These are phyloP conservation scores for Neonectria magnoliae DNA, from an alignment of 2,329 filamentous ascomycete species.

Conservation along the genomic window DNA sequence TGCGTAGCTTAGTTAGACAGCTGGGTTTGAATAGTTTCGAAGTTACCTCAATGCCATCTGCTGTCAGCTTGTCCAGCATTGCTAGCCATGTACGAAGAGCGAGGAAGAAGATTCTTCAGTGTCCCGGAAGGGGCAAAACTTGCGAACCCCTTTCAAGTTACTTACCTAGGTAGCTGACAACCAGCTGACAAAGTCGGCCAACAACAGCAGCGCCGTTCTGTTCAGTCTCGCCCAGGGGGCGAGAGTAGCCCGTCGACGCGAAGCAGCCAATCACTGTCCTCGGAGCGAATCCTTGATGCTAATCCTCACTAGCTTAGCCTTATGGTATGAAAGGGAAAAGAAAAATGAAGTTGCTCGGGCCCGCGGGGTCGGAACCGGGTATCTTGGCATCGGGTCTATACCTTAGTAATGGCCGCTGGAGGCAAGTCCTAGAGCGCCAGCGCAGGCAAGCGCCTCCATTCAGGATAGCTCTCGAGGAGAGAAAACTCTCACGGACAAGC, in stretches of 20 bases:
- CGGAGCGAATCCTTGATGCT: neutral
- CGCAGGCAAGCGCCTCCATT: slow-evolving; percentile 9
- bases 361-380: slow-evolving; percentile 16
- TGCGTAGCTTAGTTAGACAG: slow-evolving; percentile 10
- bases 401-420: slow-evolving; percentile 15
- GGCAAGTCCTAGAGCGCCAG: neutral
- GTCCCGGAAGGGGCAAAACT: neutral
- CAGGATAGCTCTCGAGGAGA: slow-evolving; percentile 5
- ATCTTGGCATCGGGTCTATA: slow-evolving; percentile 18
- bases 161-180: neutral
- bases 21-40: slow-evolving; percentile 21
- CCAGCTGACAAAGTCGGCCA: neutral
- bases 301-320: neutral
- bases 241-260: neutral
- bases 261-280: neutral
- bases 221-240: neutral
- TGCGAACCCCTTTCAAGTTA: neutral
- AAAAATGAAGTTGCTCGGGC: neutral
- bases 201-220: neutral
- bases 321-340: neutral
- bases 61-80: neutral
- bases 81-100: neutral
- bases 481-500: slow-evolving; percentile 9
- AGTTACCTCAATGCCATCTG: slow-evolving; percentile 14
- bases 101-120: neutral